Conservation (phyloP, 2,329 filamentous ascomycete genomes). For the Truncatella angustata region DNA sequence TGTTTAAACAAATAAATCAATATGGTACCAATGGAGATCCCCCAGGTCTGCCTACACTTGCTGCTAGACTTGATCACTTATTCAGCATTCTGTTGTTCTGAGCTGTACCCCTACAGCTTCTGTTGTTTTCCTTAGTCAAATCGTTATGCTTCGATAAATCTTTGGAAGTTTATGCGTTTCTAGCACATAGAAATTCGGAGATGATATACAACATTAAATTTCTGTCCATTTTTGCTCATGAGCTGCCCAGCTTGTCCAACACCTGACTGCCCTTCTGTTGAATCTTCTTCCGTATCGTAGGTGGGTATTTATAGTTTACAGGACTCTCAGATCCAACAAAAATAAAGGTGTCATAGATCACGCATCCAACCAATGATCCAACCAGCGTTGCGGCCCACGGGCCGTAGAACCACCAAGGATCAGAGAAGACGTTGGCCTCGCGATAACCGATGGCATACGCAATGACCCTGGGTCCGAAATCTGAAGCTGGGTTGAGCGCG, state of each 20-base stretch:
- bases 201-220: too few species aligned
- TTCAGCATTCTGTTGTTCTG: too few species aligned
- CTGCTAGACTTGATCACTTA: too few species aligned
- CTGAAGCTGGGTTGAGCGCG: conserved; percentile 35
- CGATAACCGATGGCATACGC: conserved; percentile 30
- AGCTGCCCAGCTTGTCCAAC: not conserved
- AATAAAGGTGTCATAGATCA: conserved; percentile 30
- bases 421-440: conserved; percentile 24
- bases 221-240: too few species aligned
- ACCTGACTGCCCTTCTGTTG: not conserved
- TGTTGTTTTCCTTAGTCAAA: too few species aligned
- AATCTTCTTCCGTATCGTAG: not conserved
- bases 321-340: conserved; percentile 28
- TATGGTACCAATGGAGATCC: too few species aligned
- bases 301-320: conserved; percentile 19
- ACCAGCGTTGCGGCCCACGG: conserved; percentile 20
- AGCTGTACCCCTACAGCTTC: too few species aligned
- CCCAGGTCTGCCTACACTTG: too few species aligned
- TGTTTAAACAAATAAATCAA: too few species aligned
- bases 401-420: conserved; percentile 31
- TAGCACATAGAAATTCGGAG: too few species aligned
- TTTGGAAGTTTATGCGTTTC: too few species aligned
- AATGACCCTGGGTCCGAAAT: conserved; percentile 33
- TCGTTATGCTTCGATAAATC: too few species aligned
- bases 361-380: conserved; percentile 27